Evolutionary conservation across 1,284 basidiomycete genomes (phyloP), one percentile per base, ranked within the genome.

Genomic region (Farysia itapuensis): DNA sequence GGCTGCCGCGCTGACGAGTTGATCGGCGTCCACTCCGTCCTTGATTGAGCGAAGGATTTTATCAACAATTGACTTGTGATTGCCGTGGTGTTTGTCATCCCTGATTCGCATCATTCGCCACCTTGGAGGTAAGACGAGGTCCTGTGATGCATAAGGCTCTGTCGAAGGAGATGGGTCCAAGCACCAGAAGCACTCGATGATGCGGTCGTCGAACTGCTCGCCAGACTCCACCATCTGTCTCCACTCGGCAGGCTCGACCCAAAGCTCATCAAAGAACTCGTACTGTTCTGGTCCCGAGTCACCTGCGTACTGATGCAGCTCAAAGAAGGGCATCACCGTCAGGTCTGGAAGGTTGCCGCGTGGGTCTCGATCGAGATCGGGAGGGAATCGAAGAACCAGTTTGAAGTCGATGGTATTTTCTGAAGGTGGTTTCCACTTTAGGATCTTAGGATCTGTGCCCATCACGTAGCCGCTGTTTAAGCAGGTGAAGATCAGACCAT

Each of bases 321-420:
- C 79, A 77, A 96, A 96, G 3, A 88, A 77, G 0, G 95, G 95
- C 77, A 93, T 96, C 8, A 86, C 86, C 42, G 80, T 81, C 53
- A 86, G 87, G 71, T 98, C 91, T 0, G 90, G 88, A 67, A 61
- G 47, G 15, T 63, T 60, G 76, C 21, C 22, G 78, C 77, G 3
- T 8, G 66, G 64, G 22, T 70, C 71, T 11, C 34, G 35, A 5
- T 59, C 48, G 2, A 70, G 41, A 24, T 73, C 69, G 0, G 90
- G 85, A 2, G 94, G 92, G 76, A 98, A 99, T 26, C 90, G 85
- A 15, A 99, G 81, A 40, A 93, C 83, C 12, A 98, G 85, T 75
- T 90, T 90, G 81, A 98, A 98, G 78, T 99, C 95, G 72, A 98
- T 88, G 4, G 91, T 92, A 77, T 99, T 99, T 73, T 98, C 95